These are phyloP conservation scores for Lactarius vividus DNA, from an alignment of 768 basidiomycete species.

Conservation along the genomic window DNA sequence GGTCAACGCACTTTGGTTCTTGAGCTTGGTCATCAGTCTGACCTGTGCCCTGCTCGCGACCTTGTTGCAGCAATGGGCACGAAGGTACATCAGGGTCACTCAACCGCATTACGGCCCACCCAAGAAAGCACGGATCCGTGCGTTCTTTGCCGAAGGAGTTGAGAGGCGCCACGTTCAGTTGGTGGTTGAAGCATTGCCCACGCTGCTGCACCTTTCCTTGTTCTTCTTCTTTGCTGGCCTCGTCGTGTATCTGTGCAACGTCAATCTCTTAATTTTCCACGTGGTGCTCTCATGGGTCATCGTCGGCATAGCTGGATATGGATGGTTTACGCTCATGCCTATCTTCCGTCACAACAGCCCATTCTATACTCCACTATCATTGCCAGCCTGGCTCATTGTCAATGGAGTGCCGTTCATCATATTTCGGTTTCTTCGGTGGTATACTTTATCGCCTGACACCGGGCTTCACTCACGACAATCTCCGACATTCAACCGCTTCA, in stretches of 20 bases:
- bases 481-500: too few species aligned
- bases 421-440: too few species aligned
- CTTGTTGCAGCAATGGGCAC: not conserved
- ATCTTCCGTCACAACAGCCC: not conserved
- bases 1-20: not conserved
- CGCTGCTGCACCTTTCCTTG: not conserved
- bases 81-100: not conserved
- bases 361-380: too few species aligned
- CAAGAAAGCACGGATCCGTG: not conserved
- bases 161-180: not conserved
- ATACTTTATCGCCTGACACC: too few species aligned
- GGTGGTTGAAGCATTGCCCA: not conserved
- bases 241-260: not conserved
- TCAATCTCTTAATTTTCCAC: not conserved
- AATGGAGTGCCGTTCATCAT: too few species aligned
- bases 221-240: conserved; percentile 2
- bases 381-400: too few species aligned
- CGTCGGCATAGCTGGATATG: not conserved
- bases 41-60: not conserved
- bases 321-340: not conserved
- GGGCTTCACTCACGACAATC: too few species aligned
- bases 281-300: not conserved
- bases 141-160: not conserved
- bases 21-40: too few species aligned
- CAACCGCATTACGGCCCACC: not conserved